Evolutionary conservation across 768 basidiomycete species (phyloP).

Genomic region (Podaxis sp.): DNA sequence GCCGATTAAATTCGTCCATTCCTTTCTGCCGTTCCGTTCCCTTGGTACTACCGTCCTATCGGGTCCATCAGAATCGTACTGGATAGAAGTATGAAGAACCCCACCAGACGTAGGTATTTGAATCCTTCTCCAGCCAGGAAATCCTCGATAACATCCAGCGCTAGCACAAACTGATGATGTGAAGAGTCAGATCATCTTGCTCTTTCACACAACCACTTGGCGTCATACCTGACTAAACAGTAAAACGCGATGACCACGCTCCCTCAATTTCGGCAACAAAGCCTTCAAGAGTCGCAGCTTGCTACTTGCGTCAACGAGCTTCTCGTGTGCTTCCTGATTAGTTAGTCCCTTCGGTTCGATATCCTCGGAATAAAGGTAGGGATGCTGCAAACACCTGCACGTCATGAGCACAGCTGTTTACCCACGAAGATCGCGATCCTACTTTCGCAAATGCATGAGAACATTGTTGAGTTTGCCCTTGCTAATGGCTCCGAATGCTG

Average conservation of each 20-base stretch:
- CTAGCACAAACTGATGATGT: conserved; percentile 76
- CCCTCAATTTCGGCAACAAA: conserved; percentile 79
- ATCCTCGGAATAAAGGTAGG: conserved; percentile 77
- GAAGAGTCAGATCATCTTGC: neutral
- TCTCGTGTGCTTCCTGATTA: conserved; percentile 64
- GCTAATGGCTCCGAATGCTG: conserved; percentile 25
- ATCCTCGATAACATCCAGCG: conserved; percentile 84
- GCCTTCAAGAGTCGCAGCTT: conserved; percentile 78
- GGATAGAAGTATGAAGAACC: conserved; percentile 17
- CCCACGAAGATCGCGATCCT: conserved; percentile 22
- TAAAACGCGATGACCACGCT: conserved; percentile 84
- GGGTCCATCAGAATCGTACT: conserved; percentile 6
- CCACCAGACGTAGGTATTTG: conserved; percentile 76
- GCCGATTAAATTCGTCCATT: conserved; percentile 93
- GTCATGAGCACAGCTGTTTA: neutral
- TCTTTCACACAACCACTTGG: neutral
- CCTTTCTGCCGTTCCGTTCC: conserved; percentile 84
- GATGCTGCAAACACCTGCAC: conserved; percentile 83
- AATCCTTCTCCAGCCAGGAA: conserved; percentile 80
- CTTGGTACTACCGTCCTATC: conserved; percentile 86
- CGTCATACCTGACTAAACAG: conserved; percentile 83
- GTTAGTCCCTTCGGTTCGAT: conserved; percentile 72
- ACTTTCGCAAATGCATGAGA: conserved; percentile 89
- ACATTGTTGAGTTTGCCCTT: conserved; percentile 76
- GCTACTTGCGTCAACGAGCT: conserved; percentile 80